These are phyloP conservation scores for Penicillium steckii DNA, from an alignment of 495 filamentous ascomycete genomes.

Conservation along the genomic window DNA sequence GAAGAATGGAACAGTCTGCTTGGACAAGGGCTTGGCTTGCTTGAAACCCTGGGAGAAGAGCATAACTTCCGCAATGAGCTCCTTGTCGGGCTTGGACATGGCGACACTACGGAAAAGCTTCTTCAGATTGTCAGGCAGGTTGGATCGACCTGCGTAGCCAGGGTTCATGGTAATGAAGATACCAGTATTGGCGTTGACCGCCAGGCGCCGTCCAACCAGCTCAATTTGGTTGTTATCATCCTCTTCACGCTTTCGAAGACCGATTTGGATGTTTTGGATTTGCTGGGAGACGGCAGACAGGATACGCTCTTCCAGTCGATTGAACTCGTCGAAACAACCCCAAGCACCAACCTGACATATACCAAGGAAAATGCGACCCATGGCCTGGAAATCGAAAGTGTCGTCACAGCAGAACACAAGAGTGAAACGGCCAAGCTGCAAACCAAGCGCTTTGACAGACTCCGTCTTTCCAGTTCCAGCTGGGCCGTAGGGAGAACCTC, in stretches of 20 bases:
- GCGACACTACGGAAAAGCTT: conserved; percentile 98
- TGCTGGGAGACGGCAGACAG: conserved; percentile 97
- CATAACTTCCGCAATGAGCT: conserved; percentile 99
- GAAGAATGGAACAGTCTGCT: conserved; percentile 96
- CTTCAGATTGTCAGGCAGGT: conserved; percentile 97
- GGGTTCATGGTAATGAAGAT: conserved; percentile 99
- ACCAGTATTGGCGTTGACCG: conserved; percentile 86
- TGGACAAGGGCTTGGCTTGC: conserved; percentile 87
- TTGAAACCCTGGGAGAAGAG: conserved; percentile 98
- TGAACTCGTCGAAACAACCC: conserved; percentile 99
- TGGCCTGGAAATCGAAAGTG: conserved; percentile 98
- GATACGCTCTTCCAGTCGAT: conserved; percentile 94
- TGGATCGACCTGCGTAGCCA: conserved; percentile 96
- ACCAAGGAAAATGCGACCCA: conserved; percentile 98
- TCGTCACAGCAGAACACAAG: conserved; percentile 99
- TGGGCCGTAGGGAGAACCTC: conserved; percentile 95
- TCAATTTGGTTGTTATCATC: conserved; percentile 87
- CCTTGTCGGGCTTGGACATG: conserved; percentile 99
- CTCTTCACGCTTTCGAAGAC: conserved; percentile 74
- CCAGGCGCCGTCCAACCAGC: conserved; percentile 82
- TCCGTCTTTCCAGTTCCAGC: conserved; percentile 99
- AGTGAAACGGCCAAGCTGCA: conserved; percentile 95
- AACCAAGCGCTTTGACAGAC: conserved; percentile 94
- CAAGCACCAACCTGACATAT: conserved; percentile 99
- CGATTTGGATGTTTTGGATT: conserved; percentile 97